Percentiles rank a stretch among this genome's conserved stretches.
Conservation (phyloP, 2,329 filamentous ascomycete species). For the Apiospora koreana region DNA sequence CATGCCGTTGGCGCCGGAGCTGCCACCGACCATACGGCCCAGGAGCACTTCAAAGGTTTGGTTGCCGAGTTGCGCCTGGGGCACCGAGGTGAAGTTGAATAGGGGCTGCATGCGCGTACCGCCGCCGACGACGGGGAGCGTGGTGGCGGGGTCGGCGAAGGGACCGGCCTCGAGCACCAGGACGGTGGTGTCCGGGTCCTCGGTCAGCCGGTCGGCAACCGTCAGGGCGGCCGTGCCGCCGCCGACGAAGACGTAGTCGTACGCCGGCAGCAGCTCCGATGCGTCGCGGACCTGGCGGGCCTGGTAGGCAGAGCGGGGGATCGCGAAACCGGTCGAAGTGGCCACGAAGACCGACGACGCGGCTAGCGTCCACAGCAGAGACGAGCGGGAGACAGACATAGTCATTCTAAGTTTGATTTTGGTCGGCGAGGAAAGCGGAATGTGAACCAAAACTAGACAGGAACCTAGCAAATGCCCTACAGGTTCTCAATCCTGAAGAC, state of each 20-base stretch:
- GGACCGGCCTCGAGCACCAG: constrained; percentile 28
- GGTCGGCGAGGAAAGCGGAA: too few relatives aligned
- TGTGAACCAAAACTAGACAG: background rate
- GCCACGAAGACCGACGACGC: background rate
- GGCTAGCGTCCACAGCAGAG: background rate
- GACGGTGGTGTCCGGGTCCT: constrained; percentile 27
- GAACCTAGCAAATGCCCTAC: background rate
- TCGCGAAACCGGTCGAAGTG: background rate
- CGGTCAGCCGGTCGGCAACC: constrained; percentile 29
- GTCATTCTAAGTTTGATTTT: background rate
- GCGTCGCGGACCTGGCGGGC: constrained; percentile 4
- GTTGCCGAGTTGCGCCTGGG: constrained; percentile 26
- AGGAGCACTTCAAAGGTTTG: constrained; percentile 20
- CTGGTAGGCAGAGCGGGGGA: constrained; percentile 3
- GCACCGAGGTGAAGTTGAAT: constrained; percentile 24
- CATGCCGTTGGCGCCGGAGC: constrained; percentile 32
- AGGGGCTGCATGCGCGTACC: background rate
- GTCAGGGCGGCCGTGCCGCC: constrained; percentile 30
- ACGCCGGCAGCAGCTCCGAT: constrained; percentile 18
- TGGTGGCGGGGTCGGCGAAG: constrained; percentile 22
- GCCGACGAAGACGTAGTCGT: constrained; percentile 31
- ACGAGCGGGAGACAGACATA: background rate
- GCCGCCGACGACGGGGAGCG: constrained; percentile 2
- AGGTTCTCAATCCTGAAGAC: accelerated
- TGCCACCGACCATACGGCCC: constrained; percentile 30